phyloP scores from a whole-genome alignment of 163 green algal species.

The Chlorella variabilis region DNA sequence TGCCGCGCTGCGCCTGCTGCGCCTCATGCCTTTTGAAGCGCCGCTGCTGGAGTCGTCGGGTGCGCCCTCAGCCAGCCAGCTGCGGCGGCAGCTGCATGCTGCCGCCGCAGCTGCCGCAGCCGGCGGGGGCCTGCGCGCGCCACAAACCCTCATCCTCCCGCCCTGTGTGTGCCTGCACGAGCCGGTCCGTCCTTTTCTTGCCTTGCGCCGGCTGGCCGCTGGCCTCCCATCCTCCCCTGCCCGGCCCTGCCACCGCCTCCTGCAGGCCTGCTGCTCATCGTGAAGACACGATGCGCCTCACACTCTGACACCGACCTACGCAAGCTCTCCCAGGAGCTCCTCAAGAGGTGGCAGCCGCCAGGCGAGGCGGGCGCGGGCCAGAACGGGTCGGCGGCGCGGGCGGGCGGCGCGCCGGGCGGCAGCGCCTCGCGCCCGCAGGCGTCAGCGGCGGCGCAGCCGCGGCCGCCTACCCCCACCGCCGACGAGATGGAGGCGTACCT shows the following conservation, averaged over 20 bases:
- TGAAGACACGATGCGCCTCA: background rate
- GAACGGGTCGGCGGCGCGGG: background rate
- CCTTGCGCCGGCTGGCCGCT: too few relatives aligned
- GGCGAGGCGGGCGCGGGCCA: background rate
- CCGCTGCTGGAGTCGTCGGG: background rate
- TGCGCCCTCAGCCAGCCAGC: background rate
- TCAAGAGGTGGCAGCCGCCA: background rate
- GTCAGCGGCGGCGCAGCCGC: background rate
- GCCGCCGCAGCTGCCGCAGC: too few relatives aligned
- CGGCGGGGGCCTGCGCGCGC: too few relatives aligned
- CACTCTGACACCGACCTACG: constrained; percentile 40
- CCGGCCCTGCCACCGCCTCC: too few relatives aligned
- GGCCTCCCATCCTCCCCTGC: background rate
- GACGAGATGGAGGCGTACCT: background rate
- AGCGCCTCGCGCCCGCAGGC: too few relatives aligned
- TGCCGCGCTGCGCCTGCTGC: constrained; percentile 37
- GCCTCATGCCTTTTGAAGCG: constrained; percentile 7
- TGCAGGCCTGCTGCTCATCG: constrained; percentile 25
- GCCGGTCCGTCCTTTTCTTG: too few relatives aligned
- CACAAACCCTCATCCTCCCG: too few relatives aligned
- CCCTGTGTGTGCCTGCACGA: too few relatives aligned
- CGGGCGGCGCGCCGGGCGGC: background rate
- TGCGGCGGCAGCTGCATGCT: too few relatives aligned
- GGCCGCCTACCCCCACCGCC: background rate
- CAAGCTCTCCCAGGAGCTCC: constrained; percentile 33